Evolutionary conservation across 2,329 filamentous ascomycete genomes (phyloP).

Genomic region (Cytospora paraplurivora): DNA sequence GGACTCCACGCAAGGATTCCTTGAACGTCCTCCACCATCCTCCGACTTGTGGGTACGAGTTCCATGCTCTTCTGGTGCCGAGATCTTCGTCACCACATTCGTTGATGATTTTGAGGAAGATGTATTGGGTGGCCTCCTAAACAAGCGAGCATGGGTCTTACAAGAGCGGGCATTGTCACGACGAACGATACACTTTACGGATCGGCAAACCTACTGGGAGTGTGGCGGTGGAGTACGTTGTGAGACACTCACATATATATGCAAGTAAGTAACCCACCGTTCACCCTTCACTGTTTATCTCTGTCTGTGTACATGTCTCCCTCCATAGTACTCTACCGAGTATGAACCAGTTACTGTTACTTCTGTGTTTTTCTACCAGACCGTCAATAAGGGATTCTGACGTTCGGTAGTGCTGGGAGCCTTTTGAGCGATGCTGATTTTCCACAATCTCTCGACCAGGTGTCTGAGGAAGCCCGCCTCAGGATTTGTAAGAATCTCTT

Average conservation of each 20-base stretch:
- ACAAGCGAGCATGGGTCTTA: conserved; percentile 42
- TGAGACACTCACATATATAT: conserved; percentile 38
- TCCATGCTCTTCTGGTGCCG: no score
- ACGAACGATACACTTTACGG: conserved; percentile 43
- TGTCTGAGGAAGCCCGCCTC: no score
- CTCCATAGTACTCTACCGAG: no score
- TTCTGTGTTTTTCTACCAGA: no score
- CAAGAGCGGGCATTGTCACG: conserved; percentile 42
- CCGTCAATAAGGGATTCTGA: no score
- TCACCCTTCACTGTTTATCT: not conserved
- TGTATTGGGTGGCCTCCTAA: conserved; percentile 39
- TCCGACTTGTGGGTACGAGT: not conserved
- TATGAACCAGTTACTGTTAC: no score
- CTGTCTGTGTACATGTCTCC: not conserved
- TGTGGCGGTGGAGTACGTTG: conserved; percentile 41
- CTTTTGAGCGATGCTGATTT: no score
- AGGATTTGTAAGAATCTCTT: no score
- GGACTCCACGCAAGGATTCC: conserved; percentile 31
- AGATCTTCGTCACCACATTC: conserved; percentile 33
- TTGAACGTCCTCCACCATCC: conserved; percentile 4
- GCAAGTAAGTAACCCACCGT: conserved; percentile 36
- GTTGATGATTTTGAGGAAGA: conserved; percentile 39
- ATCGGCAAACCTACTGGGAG: conserved; percentile 43
- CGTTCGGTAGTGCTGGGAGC: no score
- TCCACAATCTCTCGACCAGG: no score